A percentile compares a stretch with the other conserved stretches of the same genome.
phyloP scores from a whole-genome alignment of 1,284 basidiomycete species.

The Cryptococcus sp. region DNA sequence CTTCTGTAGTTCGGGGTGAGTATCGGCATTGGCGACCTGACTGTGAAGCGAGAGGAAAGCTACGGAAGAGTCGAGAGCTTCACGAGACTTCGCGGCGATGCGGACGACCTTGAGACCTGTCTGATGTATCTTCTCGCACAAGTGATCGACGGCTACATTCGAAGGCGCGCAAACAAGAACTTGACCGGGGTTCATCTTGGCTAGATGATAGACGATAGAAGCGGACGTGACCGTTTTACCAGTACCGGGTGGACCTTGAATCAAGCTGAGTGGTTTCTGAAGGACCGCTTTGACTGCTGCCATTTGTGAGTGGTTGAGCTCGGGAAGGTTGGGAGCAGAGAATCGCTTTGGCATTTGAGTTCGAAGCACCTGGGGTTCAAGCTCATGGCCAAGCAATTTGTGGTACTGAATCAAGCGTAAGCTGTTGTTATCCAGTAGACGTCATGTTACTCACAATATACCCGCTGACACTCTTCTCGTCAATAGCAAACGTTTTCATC shows the following conservation, averaged over 20 bases:
- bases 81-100: constrained; percentile 94
- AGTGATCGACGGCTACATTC: constrained; percentile 98
- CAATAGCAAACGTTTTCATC: constrained; percentile 99
- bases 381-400: constrained; percentile 94
- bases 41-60: constrained; percentile 93
- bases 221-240: constrained; percentile 99
- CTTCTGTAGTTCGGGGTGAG: constrained; percentile 93
- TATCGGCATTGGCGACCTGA: constrained; percentile 94
- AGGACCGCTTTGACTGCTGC: constrained; percentile 98
- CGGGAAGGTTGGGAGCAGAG: constrained; percentile 94
- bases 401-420: constrained; percentile 68
- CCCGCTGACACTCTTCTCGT: constrained; percentile 97
- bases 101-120: constrained; percentile 98
- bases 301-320: constrained; percentile 99
- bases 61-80: constrained; percentile 92
- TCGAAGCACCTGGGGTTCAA: constrained; percentile 79
- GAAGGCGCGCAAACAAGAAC: constrained; percentile 98
- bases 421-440: neutral
- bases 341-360: constrained; percentile 78
- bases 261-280: constrained; percentile 96
- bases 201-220: constrained; percentile 96
- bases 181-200: constrained; percentile 99
- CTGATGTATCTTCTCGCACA: constrained; percentile 97
- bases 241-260: constrained; percentile 97
- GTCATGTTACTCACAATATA: constrained; percentile 73